Percentiles rank a stretch among this genome's conserved stretches.
Evolutionary conservation across 345 rosid species (phyloP).

Genomic region (Eucalyptus viminalis): DNA sequence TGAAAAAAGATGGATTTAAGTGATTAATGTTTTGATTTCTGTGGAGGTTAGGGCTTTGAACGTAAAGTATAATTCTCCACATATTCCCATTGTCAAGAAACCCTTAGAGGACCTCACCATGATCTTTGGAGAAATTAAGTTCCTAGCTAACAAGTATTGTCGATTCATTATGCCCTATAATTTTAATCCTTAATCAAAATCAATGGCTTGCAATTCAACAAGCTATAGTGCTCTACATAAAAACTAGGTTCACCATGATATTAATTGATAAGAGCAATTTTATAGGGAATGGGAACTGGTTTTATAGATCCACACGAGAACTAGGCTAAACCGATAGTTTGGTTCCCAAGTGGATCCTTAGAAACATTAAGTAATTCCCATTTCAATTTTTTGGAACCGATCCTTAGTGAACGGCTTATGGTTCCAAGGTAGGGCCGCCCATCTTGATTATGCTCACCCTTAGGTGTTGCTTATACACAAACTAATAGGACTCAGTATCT

Average conservation of each 20-base stretch:
- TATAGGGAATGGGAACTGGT: background rate
- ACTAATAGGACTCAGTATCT: background rate
- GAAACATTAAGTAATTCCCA: accelerated
- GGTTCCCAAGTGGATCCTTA: background rate
- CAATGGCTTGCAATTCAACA: background rate
- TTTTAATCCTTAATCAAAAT: background rate
- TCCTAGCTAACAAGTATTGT: background rate
- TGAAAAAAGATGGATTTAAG: background rate
- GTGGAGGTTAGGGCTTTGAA: background rate
- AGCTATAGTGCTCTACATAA: background rate
- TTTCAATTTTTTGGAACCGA: too few species aligned
- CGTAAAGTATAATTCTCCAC: background rate
- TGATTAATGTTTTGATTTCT: too few species aligned
- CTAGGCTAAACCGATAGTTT: accelerated
- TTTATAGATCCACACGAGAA: background rate
- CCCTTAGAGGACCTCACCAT: background rate
- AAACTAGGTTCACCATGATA: background rate
- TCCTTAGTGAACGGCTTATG: accelerated
- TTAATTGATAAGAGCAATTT: background rate
- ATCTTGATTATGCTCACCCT: accelerated
- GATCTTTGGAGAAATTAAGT: background rate
- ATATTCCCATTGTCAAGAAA: accelerated
- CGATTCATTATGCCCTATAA: background rate
- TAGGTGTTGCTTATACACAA: background rate
- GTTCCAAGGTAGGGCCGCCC: background rate